Evolutionary conservation across 1,284 basidiomycete genomes (phyloP).

Genomic region (Anthracocystis setariae): DNA sequence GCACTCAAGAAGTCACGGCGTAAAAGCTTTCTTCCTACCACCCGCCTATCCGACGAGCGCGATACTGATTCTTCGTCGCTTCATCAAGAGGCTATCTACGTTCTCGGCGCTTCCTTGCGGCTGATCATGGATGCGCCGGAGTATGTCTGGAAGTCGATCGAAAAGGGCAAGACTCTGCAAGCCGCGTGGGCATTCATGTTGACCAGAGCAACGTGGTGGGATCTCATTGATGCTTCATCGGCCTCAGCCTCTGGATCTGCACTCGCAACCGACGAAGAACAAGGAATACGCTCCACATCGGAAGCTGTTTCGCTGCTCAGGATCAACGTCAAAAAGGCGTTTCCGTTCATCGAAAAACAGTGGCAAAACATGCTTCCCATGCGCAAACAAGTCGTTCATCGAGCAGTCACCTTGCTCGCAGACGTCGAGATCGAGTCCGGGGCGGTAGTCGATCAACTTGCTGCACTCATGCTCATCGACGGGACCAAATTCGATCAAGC

Average conservation of each 20-base stretch:
- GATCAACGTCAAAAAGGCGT: slow-evolving; percentile 41
- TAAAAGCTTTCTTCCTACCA: slow-evolving; percentile 27
- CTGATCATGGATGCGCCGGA: slow-evolving; percentile 56
- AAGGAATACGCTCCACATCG: slow-evolving; percentile 19
- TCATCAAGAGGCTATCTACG: slow-evolving; percentile 42
- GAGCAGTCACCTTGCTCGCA: slow-evolving; percentile 41
- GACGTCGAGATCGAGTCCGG: slow-evolving; percentile 34
- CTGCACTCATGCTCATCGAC: slow-evolving; percentile 43
- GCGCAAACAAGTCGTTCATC: slow-evolving; percentile 50
- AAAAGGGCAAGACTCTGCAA: slow-evolving; percentile 51
- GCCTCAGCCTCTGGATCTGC: slow-evolving; percentile 4
- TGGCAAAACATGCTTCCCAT: slow-evolving; percentile 52
- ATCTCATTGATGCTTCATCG: slow-evolving; percentile 25
- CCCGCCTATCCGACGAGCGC: neutral
- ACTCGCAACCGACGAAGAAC: slow-evolving; percentile 9
- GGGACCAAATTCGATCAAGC: slow-evolving; percentile 31
- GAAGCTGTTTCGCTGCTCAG: slow-evolving; percentile 30
- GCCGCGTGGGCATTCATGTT: slow-evolving; percentile 55
- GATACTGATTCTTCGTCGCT: slow-evolving; percentile 9
- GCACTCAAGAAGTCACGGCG: slow-evolving; percentile 20
- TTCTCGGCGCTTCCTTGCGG: slow-evolving; percentile 48
- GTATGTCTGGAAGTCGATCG: slow-evolving; percentile 55
- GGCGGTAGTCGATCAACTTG: slow-evolving; percentile 44
- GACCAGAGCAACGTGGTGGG: slow-evolving; percentile 40
- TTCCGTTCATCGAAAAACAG: slow-evolving; percentile 57